Evolutionary conservation across 495 filamentous ascomycete genomes (phyloP), one percentile per base, ranked within the genome.

Genomic region (Emericellopsis terricola): DNA sequence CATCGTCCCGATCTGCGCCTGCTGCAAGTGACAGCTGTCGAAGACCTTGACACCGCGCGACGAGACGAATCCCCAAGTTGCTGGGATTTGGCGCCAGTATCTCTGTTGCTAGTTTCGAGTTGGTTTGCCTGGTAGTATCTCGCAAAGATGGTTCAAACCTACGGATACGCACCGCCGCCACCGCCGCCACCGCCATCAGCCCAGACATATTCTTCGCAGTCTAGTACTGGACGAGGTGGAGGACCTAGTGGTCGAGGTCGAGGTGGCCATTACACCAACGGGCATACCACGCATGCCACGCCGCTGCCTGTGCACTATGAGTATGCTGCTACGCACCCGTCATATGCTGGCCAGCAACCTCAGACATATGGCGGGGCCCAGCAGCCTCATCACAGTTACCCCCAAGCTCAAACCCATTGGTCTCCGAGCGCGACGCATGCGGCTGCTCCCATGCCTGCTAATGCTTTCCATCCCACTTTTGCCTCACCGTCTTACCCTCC

Each of bases 121-220:
- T n/a, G n/a, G n/a, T n/a, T n/a, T n/a, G n/a, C n/a, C n/a, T n/a
- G n/a, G n/a, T n/a, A n/a, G n/a, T n/a, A n/a, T n/a, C n/a, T n/a
- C n/a, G n/a, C n/a, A n/a, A n/a, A n/a, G n/a, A n/a, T n/a, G n/a
- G n/a, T n/a, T n/a, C n/a, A n/a, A n/a, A 56, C 49, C 43, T 71
- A 68, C 48, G 56, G 55, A 15, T 65, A 64, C 49, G 60, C 59
- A n/a, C 65, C 66, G 19, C 66, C 66, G 38, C 64, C 64, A 5
- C 64, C 67, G 31, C 53, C 68, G 26, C 68, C 67, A 26, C 44
- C 35, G 45, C 45, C 16, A 43, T 40, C 15, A 21, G 36, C 29
- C 43, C 28, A 39, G 39, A 24, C 44, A 52, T 28, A 11, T n/a
- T 17, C 10, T n/a, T 29, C 19, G 20, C 15, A 17, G 31, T 20